Evolutionary conservation across 1,284 basidiomycete genomes (phyloP).

Genomic region (Moesziomyces antarcticus): DNA sequence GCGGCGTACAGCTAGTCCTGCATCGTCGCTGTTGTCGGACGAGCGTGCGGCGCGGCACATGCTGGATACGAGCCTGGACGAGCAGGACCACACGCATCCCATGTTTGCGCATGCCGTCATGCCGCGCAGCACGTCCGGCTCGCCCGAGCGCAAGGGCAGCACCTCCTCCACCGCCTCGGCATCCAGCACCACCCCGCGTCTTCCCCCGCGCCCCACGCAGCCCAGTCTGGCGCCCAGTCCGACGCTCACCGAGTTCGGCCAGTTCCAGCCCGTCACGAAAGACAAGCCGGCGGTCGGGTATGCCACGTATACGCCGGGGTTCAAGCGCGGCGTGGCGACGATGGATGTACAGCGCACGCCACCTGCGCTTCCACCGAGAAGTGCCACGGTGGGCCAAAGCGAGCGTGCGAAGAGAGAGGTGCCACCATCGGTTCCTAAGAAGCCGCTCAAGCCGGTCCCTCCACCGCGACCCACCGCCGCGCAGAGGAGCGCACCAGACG

Average conservation of each 20-base stretch:
- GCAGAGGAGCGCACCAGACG: conserved; percentile 1
- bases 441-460: conserved; percentile 23
- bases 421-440: conserved; percentile 13
- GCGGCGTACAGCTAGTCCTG: conserved; percentile 6
- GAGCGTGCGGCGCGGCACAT: conserved; percentile 6
- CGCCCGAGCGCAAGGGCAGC: conserved; percentile 21
- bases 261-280: conserved; percentile 5
- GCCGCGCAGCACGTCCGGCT: conserved; percentile 9
- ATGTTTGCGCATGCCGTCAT: conserved; percentile 45
- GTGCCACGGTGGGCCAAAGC: conserved; percentile 20
- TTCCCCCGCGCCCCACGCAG: conserved; percentile 24
- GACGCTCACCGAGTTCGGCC: conserved; percentile 40
- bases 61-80: conserved; percentile 30
- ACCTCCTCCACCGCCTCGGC: conserved; percentile 20
- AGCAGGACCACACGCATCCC: conserved; percentile 4
- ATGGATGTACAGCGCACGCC: conserved; percentile 10
- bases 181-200: conserved; percentile 7
- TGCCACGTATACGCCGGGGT: conserved; percentile 40
- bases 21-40: not conserved
- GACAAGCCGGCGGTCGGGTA: conserved; percentile 12
- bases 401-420: conserved; percentile 3
- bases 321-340: not conserved
- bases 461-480: conserved; percentile 18
- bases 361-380: conserved; percentile 37
- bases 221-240: conserved; percentile 25